Base-by-base conservation (phyloP, 1,139 yeast genomes). In the Geotrichum aggregatum region DNA sequence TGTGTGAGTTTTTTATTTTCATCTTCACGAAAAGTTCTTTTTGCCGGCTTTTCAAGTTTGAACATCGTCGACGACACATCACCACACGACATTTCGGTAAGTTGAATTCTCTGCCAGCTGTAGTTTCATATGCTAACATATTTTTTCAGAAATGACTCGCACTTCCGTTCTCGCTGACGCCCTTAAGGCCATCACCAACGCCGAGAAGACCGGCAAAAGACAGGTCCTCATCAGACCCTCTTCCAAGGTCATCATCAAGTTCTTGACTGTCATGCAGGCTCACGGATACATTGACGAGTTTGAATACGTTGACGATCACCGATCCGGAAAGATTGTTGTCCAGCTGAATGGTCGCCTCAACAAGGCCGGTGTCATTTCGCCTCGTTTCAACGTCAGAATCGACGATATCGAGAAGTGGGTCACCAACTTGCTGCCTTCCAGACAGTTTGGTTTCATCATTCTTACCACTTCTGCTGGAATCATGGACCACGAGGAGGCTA, bases 401-500 rank as follows among this genome's bases (percentile, higher is more conserved):
- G 83, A 75, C 70, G 98, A 91, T 71, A 84, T 91, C 69, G 98
- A 91, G 79, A 88, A 87, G 78, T 91, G 98, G 98, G 89, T 96
- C 67, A 95, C 83, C 75, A 88, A 88, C 83, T 83, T 91, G 73
- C 80, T 91, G 71, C 98, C 98, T 71, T 95, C 98, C 63, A 88
- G 98, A 84, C 98, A 91, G 77, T 91, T 91, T 70, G 98, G 98
- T 79, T 89, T 78, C 78, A 91, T 91, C 71, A 86, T 91, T 74
- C 83, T 91, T 71, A 91, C 98, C 75, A 92, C 98, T 67, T 92
- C 98, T 68, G 96, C 98, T 68, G 98, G 98, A 78, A 92, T 92
- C 68, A 89, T 92, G 96, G 98, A 92, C 81, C 98, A 92, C 79
- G 98, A 92, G 80, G 98, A 92, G 80, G 98, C 98, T 68, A 89